Conservation (phyloP, 2,329 filamentous ascomycete species). For the Fusarium sp. region DNA sequence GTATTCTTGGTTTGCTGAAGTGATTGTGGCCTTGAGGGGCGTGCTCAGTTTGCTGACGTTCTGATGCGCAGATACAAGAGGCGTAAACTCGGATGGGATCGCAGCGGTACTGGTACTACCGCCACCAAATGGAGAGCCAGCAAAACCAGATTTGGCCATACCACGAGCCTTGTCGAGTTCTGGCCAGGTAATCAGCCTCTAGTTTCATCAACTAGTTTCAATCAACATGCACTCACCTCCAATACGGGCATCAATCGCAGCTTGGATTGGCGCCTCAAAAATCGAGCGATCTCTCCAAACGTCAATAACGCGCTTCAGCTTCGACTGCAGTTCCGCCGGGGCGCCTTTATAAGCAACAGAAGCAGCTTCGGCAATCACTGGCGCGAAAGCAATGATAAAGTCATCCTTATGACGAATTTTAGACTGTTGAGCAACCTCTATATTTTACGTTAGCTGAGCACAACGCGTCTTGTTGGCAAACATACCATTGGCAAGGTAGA, state of each 20-base stretch:
- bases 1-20: slow-evolving; percentile 83
- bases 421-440: slow-evolving; percentile 96
- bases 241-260: slow-evolving; percentile 82
- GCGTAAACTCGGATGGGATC: slow-evolving; percentile 81
- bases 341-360: slow-evolving; percentile 92
- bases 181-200: slow-evolving; percentile 51
- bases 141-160: slow-evolving; percentile 64
- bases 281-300: slow-evolving; percentile 92
- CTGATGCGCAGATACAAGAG: slow-evolving; percentile 80
- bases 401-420: slow-evolving; percentile 93
- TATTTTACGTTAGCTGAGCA: slow-evolving; percentile 1
- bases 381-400: slow-evolving; percentile 91
- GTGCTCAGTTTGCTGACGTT: slow-evolving; percentile 79
- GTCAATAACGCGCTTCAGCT: slow-evolving; percentile 89
- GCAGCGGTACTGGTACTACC: slow-evolving; percentile 67
- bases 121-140: slow-evolving; percentile 71
- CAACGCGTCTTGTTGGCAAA: slow-evolving; percentile 5
- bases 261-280: slow-evolving; percentile 84
- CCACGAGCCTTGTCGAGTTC: slow-evolving; percentile 74
- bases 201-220: not conserved
- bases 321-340: slow-evolving; percentile 85
- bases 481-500: slow-evolving; percentile 95
- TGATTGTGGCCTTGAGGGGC: slow-evolving; percentile 74
- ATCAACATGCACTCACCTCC: slow-evolving; percentile 67
- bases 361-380: slow-evolving; percentile 91